Conservation (phyloP, 169 alveolate genomes). For the Babesia bigemina region DNA sequence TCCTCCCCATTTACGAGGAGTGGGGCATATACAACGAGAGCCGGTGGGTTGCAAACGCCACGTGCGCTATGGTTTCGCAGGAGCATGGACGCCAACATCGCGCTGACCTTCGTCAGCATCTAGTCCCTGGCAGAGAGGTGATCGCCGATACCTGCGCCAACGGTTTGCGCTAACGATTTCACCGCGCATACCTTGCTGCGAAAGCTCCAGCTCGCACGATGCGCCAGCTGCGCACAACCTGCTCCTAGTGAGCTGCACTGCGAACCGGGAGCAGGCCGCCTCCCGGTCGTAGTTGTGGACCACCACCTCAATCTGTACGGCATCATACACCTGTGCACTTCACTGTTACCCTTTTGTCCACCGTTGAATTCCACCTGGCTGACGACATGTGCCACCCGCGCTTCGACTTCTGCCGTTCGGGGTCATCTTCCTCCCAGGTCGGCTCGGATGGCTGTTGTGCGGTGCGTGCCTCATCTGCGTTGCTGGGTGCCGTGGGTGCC, state of each 20-base stretch:
- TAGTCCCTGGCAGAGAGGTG: background rate
- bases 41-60: background rate
- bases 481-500: background rate
- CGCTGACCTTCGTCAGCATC: slow-evolving; percentile 38
- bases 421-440: background rate
- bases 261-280: background rate
- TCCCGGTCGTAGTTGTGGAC: background rate
- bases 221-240: background rate
- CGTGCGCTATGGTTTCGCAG: background rate
- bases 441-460: background rate
- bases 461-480: background rate
- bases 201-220: background rate
- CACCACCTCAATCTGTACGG: background rate
- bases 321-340: background rate
- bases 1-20: slow-evolving; percentile 49
- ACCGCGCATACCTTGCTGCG: background rate
- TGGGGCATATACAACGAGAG: slow-evolving; percentile 60
- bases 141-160: slow-evolving; percentile 4
- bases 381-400: slow-evolving; percentile 12
- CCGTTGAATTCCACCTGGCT: slow-evolving; percentile 20
- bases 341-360: slow-evolving; percentile 20
- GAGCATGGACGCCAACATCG: slow-evolving; percentile 25
- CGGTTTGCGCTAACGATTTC: background rate
- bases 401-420: background rate
- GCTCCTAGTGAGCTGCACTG: slow-evolving; percentile 17